phyloP scores from a whole-genome alignment of 2,329 filamentous ascomycete species.

The Dactylellina haptotyla region DNA sequence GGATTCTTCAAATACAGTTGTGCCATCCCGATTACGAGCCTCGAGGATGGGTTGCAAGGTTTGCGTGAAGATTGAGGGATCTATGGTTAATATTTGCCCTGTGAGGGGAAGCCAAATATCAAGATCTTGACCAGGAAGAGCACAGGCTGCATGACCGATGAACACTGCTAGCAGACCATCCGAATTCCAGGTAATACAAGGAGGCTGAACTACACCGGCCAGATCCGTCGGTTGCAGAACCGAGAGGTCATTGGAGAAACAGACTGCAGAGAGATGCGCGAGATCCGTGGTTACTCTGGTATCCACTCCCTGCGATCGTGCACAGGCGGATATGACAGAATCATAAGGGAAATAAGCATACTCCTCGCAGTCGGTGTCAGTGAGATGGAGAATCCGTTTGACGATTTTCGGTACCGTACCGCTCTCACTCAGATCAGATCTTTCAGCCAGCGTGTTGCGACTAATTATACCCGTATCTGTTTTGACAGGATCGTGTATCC shows the following conservation, averaged over 20 bases:
- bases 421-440: neutral
- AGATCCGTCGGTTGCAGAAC: slow-evolving; percentile 57
- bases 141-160: slow-evolving; percentile 60
- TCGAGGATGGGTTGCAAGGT: slow-evolving; percentile 60
- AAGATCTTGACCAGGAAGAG: slow-evolving; percentile 59
- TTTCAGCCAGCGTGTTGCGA: slow-evolving; percentile 3
- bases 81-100: slow-evolving; percentile 59
- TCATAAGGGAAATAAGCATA: slow-evolving; percentile 12
- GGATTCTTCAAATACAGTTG: slow-evolving; percentile 59
- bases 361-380: slow-evolving; percentile 2
- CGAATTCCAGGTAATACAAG: slow-evolving; percentile 60
- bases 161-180: slow-evolving; percentile 60
- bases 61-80: slow-evolving; percentile 60
- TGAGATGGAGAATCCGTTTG: neutral
- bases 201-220: slow-evolving; percentile 54
- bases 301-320: slow-evolving; percentile 54
- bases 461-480: slow-evolving; percentile 59
- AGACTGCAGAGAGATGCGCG: slow-evolving; percentile 58
- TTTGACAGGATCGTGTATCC: slow-evolving; percentile 57
- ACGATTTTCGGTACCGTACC: neutral
- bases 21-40: slow-evolving; percentile 59
- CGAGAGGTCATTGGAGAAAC: slow-evolving; percentile 59
- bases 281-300: slow-evolving; percentile 57
- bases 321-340: neutral
- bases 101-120: slow-evolving; percentile 59